Percentiles rank a stretch among this genome's conserved stretches.
These are phyloP conservation scores for Boletus pseudo-olivaceus DNA, from an alignment of 768 basidiomycete species.

Conservation along the genomic window DNA sequence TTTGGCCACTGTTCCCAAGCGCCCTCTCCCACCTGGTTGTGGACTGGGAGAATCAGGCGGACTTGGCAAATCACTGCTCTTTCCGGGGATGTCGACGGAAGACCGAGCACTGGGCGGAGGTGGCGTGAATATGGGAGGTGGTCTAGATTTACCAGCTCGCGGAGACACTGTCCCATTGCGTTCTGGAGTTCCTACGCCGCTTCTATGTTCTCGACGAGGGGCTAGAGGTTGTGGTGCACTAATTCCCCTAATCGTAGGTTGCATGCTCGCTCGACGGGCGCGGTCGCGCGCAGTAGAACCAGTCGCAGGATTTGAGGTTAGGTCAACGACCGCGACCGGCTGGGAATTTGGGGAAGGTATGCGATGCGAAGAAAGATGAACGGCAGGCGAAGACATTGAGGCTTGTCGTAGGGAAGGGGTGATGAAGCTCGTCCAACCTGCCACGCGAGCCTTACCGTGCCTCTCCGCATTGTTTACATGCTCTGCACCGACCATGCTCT, in stretches of 20 bases:
- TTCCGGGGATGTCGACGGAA: conserved; percentile 36
- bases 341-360: conserved; percentile 52
- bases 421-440: conserved; percentile 56
- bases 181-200: conserved; percentile 21
- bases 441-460: conserved; percentile 41
- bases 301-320: conserved; percentile 45
- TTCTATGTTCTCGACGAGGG: conserved; percentile 32
- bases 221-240: conserved; percentile 38
- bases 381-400: conserved; percentile 71
- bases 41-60: conserved; percentile 51
- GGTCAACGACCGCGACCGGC: conserved; percentile 43
- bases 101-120: conserved; percentile 26
- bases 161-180: conserved; percentile 30
- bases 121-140: conserved; percentile 29
- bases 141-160: conserved; percentile 33
- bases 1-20: conserved; percentile 34
- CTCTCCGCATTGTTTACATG: conserved; percentile 36
- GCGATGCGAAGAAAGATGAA: conserved; percentile 61
- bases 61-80: conserved; percentile 38
- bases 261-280: conserved; percentile 38
- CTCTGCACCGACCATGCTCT: conserved; percentile 22
- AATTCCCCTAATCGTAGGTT: conserved; percentile 36
- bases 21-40: conserved; percentile 35
- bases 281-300: conserved; percentile 48
- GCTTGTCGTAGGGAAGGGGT: conserved; percentile 66